These are phyloP conservation scores for Chenopodium suecicum DNA, from an alignment of 148 eudicot genomes.

Conservation along the genomic window DNA sequence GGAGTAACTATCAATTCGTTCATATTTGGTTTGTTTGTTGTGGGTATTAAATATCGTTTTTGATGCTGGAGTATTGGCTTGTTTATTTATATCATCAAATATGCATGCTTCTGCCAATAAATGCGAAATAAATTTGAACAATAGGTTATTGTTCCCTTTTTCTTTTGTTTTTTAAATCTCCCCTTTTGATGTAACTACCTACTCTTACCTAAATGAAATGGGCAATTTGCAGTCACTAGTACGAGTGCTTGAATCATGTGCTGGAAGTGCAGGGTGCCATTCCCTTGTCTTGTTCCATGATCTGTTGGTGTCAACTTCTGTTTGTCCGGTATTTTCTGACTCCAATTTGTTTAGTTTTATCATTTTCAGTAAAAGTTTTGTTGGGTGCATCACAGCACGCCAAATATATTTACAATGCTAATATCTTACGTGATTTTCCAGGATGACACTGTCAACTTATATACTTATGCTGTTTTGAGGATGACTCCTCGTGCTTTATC, in stretches of 20 bases:
- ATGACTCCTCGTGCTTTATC: constrained; percentile 79
- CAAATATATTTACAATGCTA: background rate
- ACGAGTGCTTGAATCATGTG: constrained; percentile 65
- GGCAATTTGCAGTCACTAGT: constrained; percentile 68
- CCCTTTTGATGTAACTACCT: background rate
- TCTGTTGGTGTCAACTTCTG: constrained; percentile 82
- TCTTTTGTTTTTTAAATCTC: too few relatives aligned
- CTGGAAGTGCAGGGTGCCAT: constrained; percentile 58
- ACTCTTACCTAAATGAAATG: background rate
- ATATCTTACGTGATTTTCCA: constrained; percentile 27
- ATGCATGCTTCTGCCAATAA: background rate
- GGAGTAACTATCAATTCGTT: too few relatives aligned
- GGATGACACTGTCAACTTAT: constrained; percentile 83
- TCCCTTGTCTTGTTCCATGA: constrained; percentile 89
- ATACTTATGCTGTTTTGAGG: constrained; percentile 80
- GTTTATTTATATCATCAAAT: background rate
- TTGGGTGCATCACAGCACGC: background rate
- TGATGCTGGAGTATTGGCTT: background rate
- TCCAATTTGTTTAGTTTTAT: background rate
- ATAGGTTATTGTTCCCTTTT: background rate
- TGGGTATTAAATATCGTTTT: background rate
- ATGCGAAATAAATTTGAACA: too few relatives aligned
- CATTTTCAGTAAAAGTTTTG: too few relatives aligned
- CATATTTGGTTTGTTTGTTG: background rate
- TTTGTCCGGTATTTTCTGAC: constrained; percentile 57